phyloP scores from a whole-genome alignment of 163 green algal species.

The Chlamydomonas reinhardtii region DNA sequence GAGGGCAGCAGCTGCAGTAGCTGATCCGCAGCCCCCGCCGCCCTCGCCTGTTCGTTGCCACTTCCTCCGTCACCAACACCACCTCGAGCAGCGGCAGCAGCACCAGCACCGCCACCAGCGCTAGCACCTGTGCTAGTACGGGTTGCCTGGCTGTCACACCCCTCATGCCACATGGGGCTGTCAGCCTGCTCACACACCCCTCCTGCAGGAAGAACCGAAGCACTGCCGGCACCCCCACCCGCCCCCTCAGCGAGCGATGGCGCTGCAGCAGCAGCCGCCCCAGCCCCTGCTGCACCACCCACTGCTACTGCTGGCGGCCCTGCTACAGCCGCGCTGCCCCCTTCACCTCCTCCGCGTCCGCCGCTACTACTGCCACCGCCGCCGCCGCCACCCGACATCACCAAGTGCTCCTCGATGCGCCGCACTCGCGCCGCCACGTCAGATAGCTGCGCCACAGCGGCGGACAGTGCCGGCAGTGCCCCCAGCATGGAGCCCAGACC shows the following conservation, averaged over 20 bases:
- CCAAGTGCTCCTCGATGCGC: conserved; percentile 19
- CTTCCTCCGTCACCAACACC: not conserved
- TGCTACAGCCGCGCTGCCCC: too few relatives aligned
- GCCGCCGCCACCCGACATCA: not conserved
- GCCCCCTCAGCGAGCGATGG: not conserved
- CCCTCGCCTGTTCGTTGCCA: not conserved
- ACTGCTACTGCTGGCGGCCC: too few relatives aligned
- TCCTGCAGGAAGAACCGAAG: too few relatives aligned
- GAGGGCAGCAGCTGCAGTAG: not conserved
- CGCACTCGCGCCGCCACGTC: conserved; percentile 16
- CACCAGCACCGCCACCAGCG: not conserved
- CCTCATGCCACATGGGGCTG: too few relatives aligned
- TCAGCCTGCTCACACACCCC: too few relatives aligned
- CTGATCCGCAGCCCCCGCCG: not conserved
- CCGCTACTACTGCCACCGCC: not conserved
- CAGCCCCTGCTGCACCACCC: too few relatives aligned
- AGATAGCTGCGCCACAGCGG: not conserved
- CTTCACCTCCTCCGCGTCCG: not conserved
- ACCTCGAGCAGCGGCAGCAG: not conserved
- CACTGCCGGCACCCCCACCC: too few relatives aligned
- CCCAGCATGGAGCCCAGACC: not conserved
- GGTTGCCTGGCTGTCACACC: too few relatives aligned
- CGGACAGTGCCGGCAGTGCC: not conserved
- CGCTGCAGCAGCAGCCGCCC: not conserved
- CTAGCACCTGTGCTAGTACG: too few relatives aligned